Conservation (phyloP, 306 rosid genomes). For the Corylus avellana region DNA sequence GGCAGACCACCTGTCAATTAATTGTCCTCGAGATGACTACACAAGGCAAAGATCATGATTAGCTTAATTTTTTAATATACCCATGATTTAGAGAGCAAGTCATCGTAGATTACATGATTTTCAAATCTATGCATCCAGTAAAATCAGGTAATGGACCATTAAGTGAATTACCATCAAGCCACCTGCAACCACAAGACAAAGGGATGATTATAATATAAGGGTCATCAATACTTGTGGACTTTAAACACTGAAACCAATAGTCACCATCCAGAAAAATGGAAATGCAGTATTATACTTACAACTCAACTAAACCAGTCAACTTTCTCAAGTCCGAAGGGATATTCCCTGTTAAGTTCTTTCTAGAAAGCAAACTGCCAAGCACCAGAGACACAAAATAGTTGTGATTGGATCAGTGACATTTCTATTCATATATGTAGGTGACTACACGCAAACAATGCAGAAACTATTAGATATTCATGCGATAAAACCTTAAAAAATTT, state of each 20-base stretch:
- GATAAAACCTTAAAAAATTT: slow-evolving; percentile 16
- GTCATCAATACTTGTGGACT: slow-evolving; percentile 7
- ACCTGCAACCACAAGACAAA: slow-evolving; percentile 40
- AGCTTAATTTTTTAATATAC: slow-evolving; percentile 27
- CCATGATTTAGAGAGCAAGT: slow-evolving; percentile 18
- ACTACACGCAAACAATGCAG: slow-evolving; percentile 22
- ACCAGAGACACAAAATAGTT: slow-evolving; percentile 33
- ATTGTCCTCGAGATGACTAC: slow-evolving; percentile 91
- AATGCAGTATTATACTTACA: slow-evolving; percentile 59
- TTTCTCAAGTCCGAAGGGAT: slow-evolving; percentile 71
- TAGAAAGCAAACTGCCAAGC: slow-evolving; percentile 69
- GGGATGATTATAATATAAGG: neutral
- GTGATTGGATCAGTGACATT: slow-evolving; percentile 35
- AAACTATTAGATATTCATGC: neutral
- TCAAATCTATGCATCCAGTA: slow-evolving; percentile 67
- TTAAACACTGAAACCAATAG: slow-evolving; percentile 17
- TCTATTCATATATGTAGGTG: slow-evolving; percentile 1
- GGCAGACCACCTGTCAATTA: slow-evolving; percentile 75
- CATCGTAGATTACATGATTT: slow-evolving; percentile 64
- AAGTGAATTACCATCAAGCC: slow-evolving; percentile 62
- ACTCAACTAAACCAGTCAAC: slow-evolving; percentile 73
- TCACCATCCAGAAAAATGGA: slow-evolving; percentile 20
- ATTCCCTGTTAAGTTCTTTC: slow-evolving; percentile 70
- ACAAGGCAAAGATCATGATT: slow-evolving; percentile 37
- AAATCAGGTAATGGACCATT: slow-evolving; percentile 85